Evolutionary conservation across 1,284 basidiomycete species (phyloP).

Genomic region (Austropuccinia psidii): DNA sequence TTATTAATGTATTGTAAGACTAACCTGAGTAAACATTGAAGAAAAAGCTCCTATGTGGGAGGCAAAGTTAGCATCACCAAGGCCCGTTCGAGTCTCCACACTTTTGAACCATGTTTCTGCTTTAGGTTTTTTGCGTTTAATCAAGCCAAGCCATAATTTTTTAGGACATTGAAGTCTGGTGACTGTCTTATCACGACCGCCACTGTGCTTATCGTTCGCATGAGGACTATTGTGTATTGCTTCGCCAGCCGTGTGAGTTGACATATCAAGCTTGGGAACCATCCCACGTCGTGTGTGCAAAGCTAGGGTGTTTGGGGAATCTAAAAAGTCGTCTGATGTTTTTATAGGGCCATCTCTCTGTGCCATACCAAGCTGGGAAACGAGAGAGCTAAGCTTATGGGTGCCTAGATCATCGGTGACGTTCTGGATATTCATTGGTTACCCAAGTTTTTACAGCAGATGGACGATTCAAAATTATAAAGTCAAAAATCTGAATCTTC

Average conservation of each 20-base stretch:
- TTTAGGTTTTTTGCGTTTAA: background rate
- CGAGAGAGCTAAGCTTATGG: background rate
- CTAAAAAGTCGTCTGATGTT: background rate
- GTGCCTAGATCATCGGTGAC: slow-evolving; percentile 14
- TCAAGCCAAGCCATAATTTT: background rate
- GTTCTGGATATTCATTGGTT: background rate
- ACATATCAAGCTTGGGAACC: background rate
- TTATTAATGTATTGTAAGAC: background rate
- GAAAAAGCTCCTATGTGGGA: slow-evolving; percentile 8
- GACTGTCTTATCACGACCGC: background rate
- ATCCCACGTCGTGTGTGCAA: background rate
- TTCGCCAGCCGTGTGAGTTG: background rate
- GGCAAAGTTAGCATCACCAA: background rate
- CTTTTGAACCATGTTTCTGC: slow-evolving; percentile 1
- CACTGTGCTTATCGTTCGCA: background rate
- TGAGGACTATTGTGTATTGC: background rate
- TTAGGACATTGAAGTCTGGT: background rate
- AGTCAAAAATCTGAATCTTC: background rate
- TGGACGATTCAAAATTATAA: background rate
- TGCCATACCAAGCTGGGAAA: slow-evolving; percentile 3
- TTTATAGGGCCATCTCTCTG: background rate
- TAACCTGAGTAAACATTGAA: slow-evolving; percentile 30
- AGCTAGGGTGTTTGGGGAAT: background rate
- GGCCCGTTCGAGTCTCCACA: background rate
- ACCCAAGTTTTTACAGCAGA: background rate